phyloP scores from a whole-genome alignment of 169 alveolate genomes.

The Plasmodium sp. region DNA sequence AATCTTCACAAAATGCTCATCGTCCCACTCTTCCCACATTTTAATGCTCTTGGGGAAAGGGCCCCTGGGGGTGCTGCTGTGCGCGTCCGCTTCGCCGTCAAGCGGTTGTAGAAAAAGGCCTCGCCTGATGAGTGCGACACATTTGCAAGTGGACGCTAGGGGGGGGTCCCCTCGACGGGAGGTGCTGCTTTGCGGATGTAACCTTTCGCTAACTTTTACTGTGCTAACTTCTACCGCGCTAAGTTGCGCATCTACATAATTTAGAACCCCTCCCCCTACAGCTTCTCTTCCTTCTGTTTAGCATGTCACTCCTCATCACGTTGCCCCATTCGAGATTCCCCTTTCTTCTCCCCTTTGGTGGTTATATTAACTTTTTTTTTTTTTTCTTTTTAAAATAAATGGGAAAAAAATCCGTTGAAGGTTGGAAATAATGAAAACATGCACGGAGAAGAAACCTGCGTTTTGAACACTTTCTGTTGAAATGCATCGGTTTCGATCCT shows the following conservation, averaged over 20 bases:
- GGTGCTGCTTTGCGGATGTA: neutral
- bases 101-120: neutral
- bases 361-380: neutral
- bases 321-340: neutral
- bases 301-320: neutral
- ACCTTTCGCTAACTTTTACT: neutral
- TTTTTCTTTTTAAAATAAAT: neutral
- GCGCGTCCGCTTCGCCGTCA: neutral
- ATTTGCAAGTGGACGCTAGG: neutral
- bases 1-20: slow-evolving; percentile 12
- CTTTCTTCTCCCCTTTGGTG: neutral
- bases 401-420: neutral
- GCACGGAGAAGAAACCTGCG: neutral
- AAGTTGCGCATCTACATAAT: neutral
- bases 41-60: neutral
- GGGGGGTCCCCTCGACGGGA: neutral
- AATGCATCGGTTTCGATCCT: neutral
- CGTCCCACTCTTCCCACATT: slow-evolving; percentile 72
- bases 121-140: neutral
- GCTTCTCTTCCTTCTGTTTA: neutral
- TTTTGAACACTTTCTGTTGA: neutral
- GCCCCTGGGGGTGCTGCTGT: neutral
- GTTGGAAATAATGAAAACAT: neutral
- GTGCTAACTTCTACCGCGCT: neutral
- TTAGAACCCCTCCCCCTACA: neutral